Percentiles rank a stretch among this genome's conserved stretches.
Conservation (phyloP, 2,329 filamentous ascomycete genomes). For the Tolypocladium capitatum region DNA sequence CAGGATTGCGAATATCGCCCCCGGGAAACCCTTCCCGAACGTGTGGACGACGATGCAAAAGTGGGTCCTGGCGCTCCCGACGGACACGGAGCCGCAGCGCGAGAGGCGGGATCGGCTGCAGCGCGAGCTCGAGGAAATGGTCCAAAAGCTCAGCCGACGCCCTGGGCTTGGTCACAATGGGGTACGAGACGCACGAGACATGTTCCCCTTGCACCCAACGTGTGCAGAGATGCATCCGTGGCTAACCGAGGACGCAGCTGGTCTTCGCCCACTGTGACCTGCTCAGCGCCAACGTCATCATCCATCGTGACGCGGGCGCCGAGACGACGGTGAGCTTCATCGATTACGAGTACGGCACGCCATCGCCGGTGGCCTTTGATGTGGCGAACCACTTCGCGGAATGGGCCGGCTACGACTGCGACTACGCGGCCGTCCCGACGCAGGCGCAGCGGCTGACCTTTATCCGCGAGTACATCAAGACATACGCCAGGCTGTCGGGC, state of each 20-base stretch:
- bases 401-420: conserved; percentile 95
- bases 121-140: conserved; percentile 57
- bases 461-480: conserved; percentile 66
- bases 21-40: conserved; percentile 65
- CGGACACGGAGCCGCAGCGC: conserved; percentile 53
- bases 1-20: conserved; percentile 38
- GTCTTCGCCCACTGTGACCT: conserved; percentile 94
- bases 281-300: conserved; percentile 90
- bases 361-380: conserved; percentile 89
- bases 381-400: conserved; percentile 97
- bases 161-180: conserved; percentile 64
- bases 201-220: background rate
- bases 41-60: conserved; percentile 93
- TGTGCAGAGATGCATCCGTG: background rate
- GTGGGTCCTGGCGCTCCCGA: conserved; percentile 81
- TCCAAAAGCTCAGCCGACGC: conserved; percentile 59
- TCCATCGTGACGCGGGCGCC: conserved; percentile 35
- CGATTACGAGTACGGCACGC: conserved; percentile 95
- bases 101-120: conserved; percentile 57
- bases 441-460: conserved; percentile 65
- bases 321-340: conserved; percentile 56
- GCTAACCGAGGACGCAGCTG: conserved; percentile 35
- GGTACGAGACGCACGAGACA: conserved; percentile 33
- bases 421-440: conserved; percentile 72
- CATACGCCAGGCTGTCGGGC: conserved; percentile 48